Evolutionary conservation across 768 basidiomycete species (phyloP).

Genomic region (Gloeostereum incarnatum): DNA sequence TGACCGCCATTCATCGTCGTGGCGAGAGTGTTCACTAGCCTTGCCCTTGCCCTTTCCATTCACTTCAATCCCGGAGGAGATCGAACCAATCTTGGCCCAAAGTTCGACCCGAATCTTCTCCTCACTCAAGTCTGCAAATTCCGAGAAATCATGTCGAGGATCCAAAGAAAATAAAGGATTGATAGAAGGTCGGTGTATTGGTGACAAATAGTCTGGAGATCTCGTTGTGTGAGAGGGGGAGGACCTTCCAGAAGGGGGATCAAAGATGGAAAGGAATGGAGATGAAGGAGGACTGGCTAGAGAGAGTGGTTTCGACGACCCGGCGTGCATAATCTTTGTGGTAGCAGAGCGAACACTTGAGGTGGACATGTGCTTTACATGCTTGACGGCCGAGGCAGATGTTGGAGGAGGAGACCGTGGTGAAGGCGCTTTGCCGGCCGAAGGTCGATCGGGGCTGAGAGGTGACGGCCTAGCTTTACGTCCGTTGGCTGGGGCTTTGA

Average conservation of each 20-base stretch:
- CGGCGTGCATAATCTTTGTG: no score
- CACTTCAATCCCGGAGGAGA: constrained; percentile 9
- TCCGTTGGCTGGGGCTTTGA: neutral
- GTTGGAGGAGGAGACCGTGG: no score
- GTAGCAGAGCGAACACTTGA: no score
- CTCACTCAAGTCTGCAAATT: constrained; percentile 43
- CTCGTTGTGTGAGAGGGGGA: constrained; percentile 1
- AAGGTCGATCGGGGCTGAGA: no score
- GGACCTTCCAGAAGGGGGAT: no score
- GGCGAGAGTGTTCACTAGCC: constrained; percentile 24
- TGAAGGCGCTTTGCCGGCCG: no score
- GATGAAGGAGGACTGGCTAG: no score
- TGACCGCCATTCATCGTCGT: constrained; percentile 41
- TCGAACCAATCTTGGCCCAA: constrained; percentile 38
- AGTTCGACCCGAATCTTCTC: constrained; percentile 45
- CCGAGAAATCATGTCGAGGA: constrained; percentile 41
- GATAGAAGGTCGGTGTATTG: constrained; percentile 74
- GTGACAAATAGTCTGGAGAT: constrained; percentile 63
- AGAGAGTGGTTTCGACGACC: no score
- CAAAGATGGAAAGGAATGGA: no score
- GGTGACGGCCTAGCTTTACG: neutral
- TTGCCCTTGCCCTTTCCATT: constrained; percentile 31
- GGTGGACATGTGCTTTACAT: no score
- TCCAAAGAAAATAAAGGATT: constrained; percentile 71
- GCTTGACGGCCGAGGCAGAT: no score